Base-by-base conservation (phyloP, 139 green algal genomes). In the Closterium sp. region DNA sequence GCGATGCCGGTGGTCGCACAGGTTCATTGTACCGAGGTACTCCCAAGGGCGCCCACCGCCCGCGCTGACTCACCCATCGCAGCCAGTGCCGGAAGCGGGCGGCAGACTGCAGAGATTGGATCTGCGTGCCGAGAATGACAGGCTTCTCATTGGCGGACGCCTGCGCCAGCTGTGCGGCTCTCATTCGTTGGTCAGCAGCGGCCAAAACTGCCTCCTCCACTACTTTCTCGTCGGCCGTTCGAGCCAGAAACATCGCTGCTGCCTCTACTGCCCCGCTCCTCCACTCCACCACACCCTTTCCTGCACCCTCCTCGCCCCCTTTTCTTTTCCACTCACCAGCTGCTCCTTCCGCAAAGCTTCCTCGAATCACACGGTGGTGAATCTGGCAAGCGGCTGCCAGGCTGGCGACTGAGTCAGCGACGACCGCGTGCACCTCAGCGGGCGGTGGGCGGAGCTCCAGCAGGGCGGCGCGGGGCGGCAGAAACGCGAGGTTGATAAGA, bases 1-100 rank as follows among this genome's bases (percentile, higher is more conserved):
- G 9, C 3, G 9, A 7, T 87, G 85, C 28, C 85, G 21, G 22
- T 87, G 85, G n/a, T 87, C 85, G 21, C 85, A 87, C 85, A 87
- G 85, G 85, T 87, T 87, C 28, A 87, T 87, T 13, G 85, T 87
- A 31, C 85, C 85, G 28, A 30, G 28, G 85, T 87, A 87, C 85
- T 87, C 85, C 85, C 85, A 87, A 87, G 85, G 85, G 85, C 2
- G 0, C 85, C 85, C 85, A 87, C 85, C 28, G n/a, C 28, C 85
- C 85, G 2, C 28, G 28, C 28, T 31, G n/a, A 24, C 85, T 87
- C 3, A 87, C 85, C 27, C 85, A 87, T 27, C 28, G 28, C 85
- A 31, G 28, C 85, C 85, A 87, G 62, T 13, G 62, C 62, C 62
- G 62, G 27, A 79, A 79, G 13, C 10, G 17, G 62, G 62, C 62